Conservation (phyloP, 352 stramenopile species). For the Pythium pectinolyticum region DNA sequence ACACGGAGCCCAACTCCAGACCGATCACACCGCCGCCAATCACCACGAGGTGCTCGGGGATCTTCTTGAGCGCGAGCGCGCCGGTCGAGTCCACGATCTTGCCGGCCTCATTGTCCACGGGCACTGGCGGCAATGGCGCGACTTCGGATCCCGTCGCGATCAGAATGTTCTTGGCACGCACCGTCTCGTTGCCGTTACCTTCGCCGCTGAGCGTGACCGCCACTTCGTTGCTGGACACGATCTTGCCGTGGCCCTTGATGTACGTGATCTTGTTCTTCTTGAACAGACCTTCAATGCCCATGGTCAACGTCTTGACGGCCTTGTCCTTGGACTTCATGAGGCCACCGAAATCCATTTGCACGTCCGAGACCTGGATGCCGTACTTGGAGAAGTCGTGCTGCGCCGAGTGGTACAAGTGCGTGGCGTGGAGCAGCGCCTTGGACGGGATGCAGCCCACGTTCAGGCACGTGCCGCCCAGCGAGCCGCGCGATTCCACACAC, state of each 20-base stretch:
- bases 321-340: conserved; percentile 98
- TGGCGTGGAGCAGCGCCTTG: conserved; percentile 96
- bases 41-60: conserved; percentile 96
- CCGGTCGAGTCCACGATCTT: conserved; percentile 99
- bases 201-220: conserved; percentile 90
- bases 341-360: conserved; percentile 94
- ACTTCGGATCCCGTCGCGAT: conserved; percentile 90
- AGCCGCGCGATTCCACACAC: conserved; percentile 96
- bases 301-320: conserved; percentile 93
- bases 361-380: conserved; percentile 89
- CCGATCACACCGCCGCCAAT: conserved; percentile 98
- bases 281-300: conserved; percentile 97
- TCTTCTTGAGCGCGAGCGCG: conserved; percentile 90
- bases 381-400: conserved; percentile 96
- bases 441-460: conserved; percentile 99
- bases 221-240: conserved; percentile 92
- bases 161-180: conserved; percentile 98
- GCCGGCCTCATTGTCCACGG: conserved; percentile 95
- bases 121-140: conserved; percentile 92
- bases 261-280: conserved; percentile 99
- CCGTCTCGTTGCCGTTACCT: conserved; percentile 84
- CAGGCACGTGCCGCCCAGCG: conserved; percentile 96
- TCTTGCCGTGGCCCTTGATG: conserved; percentile 95
- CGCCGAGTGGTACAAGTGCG: conserved; percentile 96
- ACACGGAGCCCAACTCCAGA: conserved; percentile 98